A percentile compares a stretch with the other conserved stretches of the same genome.
These are phyloP conservation scores for Ulvella scutata DNA, from an alignment of 139 green algal species.

Conservation along the genomic window DNA sequence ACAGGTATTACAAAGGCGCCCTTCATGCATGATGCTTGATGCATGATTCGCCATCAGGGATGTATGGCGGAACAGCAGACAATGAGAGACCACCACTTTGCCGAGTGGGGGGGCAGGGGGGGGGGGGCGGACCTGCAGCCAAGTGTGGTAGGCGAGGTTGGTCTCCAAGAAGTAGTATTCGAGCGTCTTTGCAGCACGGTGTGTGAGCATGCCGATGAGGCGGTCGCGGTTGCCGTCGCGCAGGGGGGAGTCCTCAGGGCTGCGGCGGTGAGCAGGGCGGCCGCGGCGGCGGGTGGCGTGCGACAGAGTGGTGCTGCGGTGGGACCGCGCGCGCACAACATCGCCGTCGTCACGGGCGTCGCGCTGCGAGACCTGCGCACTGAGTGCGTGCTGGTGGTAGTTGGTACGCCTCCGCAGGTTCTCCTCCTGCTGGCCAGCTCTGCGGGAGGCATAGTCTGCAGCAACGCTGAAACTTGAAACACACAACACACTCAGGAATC, in stretches of 20 bases:
- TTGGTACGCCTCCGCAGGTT: background rate
- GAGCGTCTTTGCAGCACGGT: conserved; percentile 32
- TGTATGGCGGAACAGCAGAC: too few species aligned
- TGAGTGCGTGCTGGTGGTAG: background rate
- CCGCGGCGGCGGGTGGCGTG: background rate
- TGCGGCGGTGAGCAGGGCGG: background rate
- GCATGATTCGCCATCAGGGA: too few species aligned
- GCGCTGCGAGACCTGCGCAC: background rate
- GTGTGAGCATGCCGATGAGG: conserved; percentile 36
- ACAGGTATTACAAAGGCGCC: too few species aligned
- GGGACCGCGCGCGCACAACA: background rate
- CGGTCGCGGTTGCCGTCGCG: conserved; percentile 41
- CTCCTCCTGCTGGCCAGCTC: background rate
- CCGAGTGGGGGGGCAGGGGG: too few species aligned
- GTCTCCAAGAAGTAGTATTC: conserved; percentile 24
- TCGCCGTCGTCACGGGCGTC: background rate
- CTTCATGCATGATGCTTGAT: too few species aligned
- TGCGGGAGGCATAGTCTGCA: background rate
- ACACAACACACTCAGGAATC: too few species aligned
- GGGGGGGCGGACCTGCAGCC: conserved; percentile 11
- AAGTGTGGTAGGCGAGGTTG: conserved; percentile 19
- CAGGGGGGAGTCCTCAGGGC: conserved; percentile 36
- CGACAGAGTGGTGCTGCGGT: background rate
- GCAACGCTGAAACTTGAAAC: too few species aligned
- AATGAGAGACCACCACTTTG: too few species aligned